phyloP scores from a whole-genome alignment of 1,139 yeast species.

The Suhomyces yuchorum region DNA sequence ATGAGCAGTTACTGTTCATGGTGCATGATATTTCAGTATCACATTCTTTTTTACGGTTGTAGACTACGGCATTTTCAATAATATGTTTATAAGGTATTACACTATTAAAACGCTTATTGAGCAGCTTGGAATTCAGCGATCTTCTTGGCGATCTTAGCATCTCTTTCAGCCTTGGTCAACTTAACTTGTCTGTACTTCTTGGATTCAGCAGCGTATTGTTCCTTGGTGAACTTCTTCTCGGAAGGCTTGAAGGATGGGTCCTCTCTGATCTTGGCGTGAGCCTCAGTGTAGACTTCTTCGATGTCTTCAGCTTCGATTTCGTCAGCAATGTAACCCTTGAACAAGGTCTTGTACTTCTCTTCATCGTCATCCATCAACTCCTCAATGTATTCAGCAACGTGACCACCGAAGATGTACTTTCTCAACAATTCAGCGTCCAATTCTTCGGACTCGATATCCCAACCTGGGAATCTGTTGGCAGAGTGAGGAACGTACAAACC shows the following conservation, averaged over 20 bases:
- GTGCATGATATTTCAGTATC: not conserved
- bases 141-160: conserved; percentile 86
- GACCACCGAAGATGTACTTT: conserved; percentile 99
- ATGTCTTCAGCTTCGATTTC: conserved; percentile 96
- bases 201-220: conserved; percentile 96
- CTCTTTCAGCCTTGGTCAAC: conserved; percentile 90
- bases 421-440: conserved; percentile 96
- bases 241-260: conserved; percentile 93
- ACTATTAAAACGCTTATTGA: conserved; percentile 35
- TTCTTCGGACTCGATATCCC: conserved; percentile 98
- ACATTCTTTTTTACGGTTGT: too few species aligned
- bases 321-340: conserved; percentile 96
- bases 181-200: conserved; percentile 88
- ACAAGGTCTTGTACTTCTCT: conserved; percentile 96
- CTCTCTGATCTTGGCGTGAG: conserved; percentile 95
- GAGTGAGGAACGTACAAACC: conserved; percentile 99
- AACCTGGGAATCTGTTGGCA: conserved; percentile 99
- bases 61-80: not conserved
- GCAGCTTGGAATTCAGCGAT: conserved; percentile 79
- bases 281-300: conserved; percentile 93
- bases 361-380: conserved; percentile 99
- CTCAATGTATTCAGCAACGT: conserved; percentile 99
- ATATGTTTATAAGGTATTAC: not conserved
- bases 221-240: conserved; percentile 94
- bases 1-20: not conserved